Conservation (phyloP, 768 basidiomycete genomes). For the Trametes cubensis region DNA sequence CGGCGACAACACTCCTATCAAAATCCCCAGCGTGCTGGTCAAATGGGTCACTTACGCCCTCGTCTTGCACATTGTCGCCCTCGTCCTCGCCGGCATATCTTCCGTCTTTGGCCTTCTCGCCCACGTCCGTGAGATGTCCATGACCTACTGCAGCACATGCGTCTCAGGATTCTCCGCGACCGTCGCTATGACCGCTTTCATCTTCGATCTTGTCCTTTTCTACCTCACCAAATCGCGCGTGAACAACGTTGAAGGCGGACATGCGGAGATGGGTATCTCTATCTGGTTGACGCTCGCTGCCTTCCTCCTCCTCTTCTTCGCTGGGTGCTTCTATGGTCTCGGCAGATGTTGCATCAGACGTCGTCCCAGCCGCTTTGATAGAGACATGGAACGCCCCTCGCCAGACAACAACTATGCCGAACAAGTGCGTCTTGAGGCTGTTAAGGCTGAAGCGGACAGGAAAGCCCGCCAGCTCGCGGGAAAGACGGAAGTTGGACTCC, state of each 20-base stretch:
- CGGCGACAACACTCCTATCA: constrained; percentile 60
- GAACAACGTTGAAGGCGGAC: constrained; percentile 69
- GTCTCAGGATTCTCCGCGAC: constrained; percentile 81
- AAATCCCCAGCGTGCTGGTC: constrained; percentile 81
- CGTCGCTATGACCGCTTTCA: constrained; percentile 82
- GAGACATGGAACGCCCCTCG: constrained; percentile 39
- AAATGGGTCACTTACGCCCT: constrained; percentile 97
- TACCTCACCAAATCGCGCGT: constrained; percentile 87
- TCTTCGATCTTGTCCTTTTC: constrained; percentile 91
- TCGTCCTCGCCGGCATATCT: constrained; percentile 69
- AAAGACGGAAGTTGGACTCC: constrained; percentile 62
- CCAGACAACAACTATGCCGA: constrained; percentile 50
- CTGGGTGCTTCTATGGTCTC: constrained; percentile 83
- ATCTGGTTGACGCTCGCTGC: constrained; percentile 91
- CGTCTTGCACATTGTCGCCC: constrained; percentile 88
- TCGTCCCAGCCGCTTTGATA: constrained; percentile 45
- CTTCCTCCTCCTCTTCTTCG: constrained; percentile 85
- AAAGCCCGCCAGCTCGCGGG: constrained; percentile 63
- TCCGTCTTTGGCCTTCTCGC: constrained; percentile 85
- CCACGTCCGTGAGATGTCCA: constrained; percentile 84
- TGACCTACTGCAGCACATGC: constrained; percentile 80
- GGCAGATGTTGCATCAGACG: constrained; percentile 84
- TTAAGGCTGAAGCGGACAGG: constrained; percentile 85
- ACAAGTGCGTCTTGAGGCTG: constrained; percentile 77
- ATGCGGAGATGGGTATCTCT: constrained; percentile 81